A percentile compares a stretch with the other conserved stretches of the same genome.
Evolutionary conservation across 140 eudicot species (phyloP).

Genomic region (Senecio squalidus): DNA sequence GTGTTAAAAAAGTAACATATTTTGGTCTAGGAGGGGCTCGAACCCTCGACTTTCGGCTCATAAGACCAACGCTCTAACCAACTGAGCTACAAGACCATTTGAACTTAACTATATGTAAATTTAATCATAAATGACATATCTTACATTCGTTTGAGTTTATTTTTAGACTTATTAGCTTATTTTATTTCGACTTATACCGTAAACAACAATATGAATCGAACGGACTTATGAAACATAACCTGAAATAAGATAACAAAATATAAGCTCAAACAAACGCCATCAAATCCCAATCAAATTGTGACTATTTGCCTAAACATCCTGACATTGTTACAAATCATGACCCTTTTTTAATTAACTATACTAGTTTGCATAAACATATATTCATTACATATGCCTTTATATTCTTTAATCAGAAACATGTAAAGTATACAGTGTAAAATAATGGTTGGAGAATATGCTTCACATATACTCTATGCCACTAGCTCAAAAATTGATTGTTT

Average conservation of each 20-base stretch:
- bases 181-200: too few relatives aligned
- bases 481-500: constrained; percentile 23
- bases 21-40: too few relatives aligned
- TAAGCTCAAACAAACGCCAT: neutral
- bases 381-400: neutral
- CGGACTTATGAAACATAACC: too few relatives aligned
- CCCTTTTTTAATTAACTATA: neutral
- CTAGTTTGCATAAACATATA: neutral
- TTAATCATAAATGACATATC: too few relatives aligned
- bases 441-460: constrained; percentile 33
- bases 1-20: too few relatives aligned
- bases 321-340: neutral
- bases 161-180: too few relatives aligned
- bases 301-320: neutral
- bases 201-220: too few relatives aligned
- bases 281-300: neutral
- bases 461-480: constrained; percentile 37
- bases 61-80: constrained; percentile 92
- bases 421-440: constrained; percentile 1
- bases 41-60: constrained; percentile 93
- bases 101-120: neutral
- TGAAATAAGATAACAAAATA: too few relatives aligned
- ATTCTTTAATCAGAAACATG: neutral
- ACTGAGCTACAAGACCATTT: constrained; percentile 68
- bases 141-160: too few relatives aligned